phyloP scores from a whole-genome alignment of 345 rosid genomes.

The Cardamine chenopodiifolia region DNA sequence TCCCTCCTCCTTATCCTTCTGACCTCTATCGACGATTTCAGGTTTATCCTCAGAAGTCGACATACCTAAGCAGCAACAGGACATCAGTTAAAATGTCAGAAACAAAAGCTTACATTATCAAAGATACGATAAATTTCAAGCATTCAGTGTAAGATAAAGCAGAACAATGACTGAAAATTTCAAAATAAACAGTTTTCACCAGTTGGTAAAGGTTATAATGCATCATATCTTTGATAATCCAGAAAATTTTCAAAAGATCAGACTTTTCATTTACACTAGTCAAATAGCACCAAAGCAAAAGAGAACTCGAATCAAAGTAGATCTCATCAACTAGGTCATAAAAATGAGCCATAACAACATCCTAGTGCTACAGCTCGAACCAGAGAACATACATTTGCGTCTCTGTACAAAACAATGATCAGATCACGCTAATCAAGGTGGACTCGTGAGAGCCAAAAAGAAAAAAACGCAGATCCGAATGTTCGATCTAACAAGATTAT shows the following conservation, averaged over 20 bases:
- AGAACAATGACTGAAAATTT: not conserved
- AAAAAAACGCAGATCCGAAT: slow-evolving; percentile 10
- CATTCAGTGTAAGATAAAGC: not conserved
- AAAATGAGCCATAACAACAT: not conserved
- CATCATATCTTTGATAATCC: no score
- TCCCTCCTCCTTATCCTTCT: slow-evolving; percentile 55
- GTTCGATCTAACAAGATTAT: slow-evolving; percentile 14
- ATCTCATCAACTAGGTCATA: slow-evolving; percentile 20
- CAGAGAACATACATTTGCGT: slow-evolving; percentile 16
- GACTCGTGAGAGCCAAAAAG: not conserved
- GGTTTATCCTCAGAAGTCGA: slow-evolving; percentile 46
- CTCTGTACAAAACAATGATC: slow-evolving; percentile 22
- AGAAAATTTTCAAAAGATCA: no score
- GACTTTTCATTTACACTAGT: no score
- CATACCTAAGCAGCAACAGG: slow-evolving; percentile 47
- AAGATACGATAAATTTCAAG: not conserved
- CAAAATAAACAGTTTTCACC: not conserved
- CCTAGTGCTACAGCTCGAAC: not conserved
- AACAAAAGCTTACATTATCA: not conserved
- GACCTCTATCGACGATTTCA: slow-evolving; percentile 57
- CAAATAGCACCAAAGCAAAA: not conserved
- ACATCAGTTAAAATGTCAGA: not conserved
- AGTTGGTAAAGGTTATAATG: not conserved
- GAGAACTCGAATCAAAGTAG: slow-evolving; percentile 14
- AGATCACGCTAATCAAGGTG: slow-evolving; percentile 13